A percentile compares a stretch with the other conserved stretches of the same genome.
Conservation (phyloP, 2,329 filamentous ascomycete species). For the Calonectria leucothoes region DNA sequence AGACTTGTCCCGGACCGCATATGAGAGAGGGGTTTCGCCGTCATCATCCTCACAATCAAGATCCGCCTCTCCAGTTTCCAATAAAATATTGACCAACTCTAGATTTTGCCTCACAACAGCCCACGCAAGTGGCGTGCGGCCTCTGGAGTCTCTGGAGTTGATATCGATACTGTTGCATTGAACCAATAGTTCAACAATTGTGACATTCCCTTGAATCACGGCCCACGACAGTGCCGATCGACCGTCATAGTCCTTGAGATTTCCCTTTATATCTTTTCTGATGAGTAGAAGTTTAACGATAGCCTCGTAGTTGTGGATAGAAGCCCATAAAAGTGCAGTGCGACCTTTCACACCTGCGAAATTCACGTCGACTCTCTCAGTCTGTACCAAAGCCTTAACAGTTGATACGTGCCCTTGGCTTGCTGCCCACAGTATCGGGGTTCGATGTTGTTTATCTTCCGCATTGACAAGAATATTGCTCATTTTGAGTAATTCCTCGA, state of each 20-base stretch:
- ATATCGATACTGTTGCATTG: background rate
- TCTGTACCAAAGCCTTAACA: constrained; percentile 8
- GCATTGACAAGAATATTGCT: background rate
- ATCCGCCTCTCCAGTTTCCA: background rate
- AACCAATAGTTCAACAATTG: background rate
- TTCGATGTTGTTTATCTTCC: background rate
- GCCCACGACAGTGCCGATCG: background rate
- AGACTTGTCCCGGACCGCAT: background rate
- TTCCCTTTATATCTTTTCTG: background rate
- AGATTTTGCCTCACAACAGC: background rate
- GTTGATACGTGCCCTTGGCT: background rate
- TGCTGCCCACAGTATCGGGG: background rate
- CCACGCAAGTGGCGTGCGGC: background rate
- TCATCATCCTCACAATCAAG: background rate
- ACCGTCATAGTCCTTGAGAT: background rate
- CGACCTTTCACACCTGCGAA: background rate
- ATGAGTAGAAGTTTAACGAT: background rate
- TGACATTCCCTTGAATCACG: background rate
- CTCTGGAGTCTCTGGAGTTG: background rate
- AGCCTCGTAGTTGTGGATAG: background rate
- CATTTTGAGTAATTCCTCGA: background rate
- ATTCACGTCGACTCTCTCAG: background rate
- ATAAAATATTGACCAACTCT: background rate
- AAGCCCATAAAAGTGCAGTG: background rate
- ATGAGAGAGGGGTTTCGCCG: background rate